These are phyloP conservation scores for Quercus aquifolioides DNA, from an alignment of 306 rosid genomes.

Conservation along the genomic window DNA sequence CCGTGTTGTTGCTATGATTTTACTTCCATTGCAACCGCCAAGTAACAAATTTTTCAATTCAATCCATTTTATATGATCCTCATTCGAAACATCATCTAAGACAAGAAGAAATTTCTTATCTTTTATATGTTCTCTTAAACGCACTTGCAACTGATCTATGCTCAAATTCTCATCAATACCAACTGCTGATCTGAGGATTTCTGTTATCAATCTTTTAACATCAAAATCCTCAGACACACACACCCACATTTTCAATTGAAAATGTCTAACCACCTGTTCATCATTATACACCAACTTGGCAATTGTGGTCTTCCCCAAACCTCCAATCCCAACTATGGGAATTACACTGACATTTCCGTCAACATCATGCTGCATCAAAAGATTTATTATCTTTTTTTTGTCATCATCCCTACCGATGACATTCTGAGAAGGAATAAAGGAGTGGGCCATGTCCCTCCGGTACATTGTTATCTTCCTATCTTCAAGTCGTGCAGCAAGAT, in stretches of 20 bases:
- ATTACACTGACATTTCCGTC: not conserved
- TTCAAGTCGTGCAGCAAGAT: not conserved
- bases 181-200: conserved; percentile 11
- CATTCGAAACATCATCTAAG: not conserved
- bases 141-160: not conserved
- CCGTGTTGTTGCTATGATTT: not conserved
- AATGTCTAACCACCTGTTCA: not conserved
- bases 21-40: not conserved
- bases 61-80: not conserved
- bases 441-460: not conserved
- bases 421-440: not conserved
- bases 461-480: not conserved
- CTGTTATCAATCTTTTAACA: conserved; percentile 7
- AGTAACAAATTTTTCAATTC: not conserved
- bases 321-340: not conserved
- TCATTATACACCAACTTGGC: conserved; percentile 14
- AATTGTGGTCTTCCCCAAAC: not conserved
- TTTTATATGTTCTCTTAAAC: not conserved
- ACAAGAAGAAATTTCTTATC: not conserved
- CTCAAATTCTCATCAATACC: not conserved
- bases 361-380: not conserved
- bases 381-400: not conserved
- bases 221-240: conserved; percentile 25
- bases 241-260: conserved; percentile 20
- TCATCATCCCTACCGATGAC: not conserved